Percentiles rank a stretch among this genome's conserved stretches.
Evolutionary conservation across 1,284 basidiomycete genomes (phyloP).

Genomic region (Leccinum solheimii): DNA sequence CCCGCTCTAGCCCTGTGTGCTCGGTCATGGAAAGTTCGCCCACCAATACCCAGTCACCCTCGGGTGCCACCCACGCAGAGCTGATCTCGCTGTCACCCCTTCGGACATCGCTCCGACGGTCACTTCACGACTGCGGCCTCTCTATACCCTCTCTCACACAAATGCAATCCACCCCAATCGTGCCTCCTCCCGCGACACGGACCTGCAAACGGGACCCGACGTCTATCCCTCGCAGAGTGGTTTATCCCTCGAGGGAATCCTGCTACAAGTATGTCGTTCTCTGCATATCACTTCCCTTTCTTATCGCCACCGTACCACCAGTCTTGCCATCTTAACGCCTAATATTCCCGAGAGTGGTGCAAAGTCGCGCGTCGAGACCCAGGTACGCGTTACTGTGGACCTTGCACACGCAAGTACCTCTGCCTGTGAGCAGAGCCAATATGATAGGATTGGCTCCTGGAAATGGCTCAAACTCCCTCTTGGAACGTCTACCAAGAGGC

Average conservation of each 20-base stretch:
- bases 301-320: constrained; percentile 35
- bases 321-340: constrained; percentile 77
- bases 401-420: constrained; percentile 68
- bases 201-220: constrained; percentile 54
- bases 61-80: constrained; percentile 13
- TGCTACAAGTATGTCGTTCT: constrained; percentile 65
- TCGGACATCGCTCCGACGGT: constrained; percentile 18
- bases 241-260: constrained; percentile 67
- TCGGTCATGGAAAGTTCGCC: constrained; percentile 21
- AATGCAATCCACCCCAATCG: constrained; percentile 32
- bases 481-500: constrained; percentile 79
- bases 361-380: constrained; percentile 94
- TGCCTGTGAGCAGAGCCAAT: constrained; percentile 56
- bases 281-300: constrained; percentile 8
- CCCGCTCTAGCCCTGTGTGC: constrained; percentile 22
- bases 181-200: constrained; percentile 53
- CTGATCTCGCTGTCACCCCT: constrained; percentile 8
- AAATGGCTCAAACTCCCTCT: constrained; percentile 78
- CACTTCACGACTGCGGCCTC: constrained; percentile 22
- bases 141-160: constrained; percentile 35
- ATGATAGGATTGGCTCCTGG: constrained; percentile 79
- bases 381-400: constrained; percentile 80
- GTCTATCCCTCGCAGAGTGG: constrained; percentile 53
- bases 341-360: constrained; percentile 83
- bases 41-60: constrained; percentile 7